Evolutionary conservation across 306 rosid species (phyloP), one percentile per base, ranked within the genome.

Genomic region (Malus orientalis): DNA sequence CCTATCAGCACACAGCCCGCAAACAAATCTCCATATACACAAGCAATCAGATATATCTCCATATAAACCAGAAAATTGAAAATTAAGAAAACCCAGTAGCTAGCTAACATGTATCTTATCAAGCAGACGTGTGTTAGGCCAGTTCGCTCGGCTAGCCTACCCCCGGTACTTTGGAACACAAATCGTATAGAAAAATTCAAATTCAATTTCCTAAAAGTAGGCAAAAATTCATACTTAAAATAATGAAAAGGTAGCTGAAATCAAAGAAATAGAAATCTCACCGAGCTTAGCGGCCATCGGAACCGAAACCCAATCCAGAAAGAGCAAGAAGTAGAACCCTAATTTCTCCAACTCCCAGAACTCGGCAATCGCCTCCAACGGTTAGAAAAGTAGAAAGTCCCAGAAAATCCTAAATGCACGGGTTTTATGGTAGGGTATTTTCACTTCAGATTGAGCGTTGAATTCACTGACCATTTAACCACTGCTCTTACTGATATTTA

Each of bases 231-330:
- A 8, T 8, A 67, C 23, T 4, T 12, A 22, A 16, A 3, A 22
- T 20, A 65, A 71, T 4, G 27, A 16, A 15, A 47, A 27, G 47
- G 47, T 25, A 18, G 30, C 68, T 11, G 40, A 32, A 33, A 53
- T 38, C 15, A 20, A 13, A 55, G 55, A 58, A 53, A 63, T 5
- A 13, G 27, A 78, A 74, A 74, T 44, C 81, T 70, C 75, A 81
- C 80, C 81, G 60, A 40, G 74, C 75, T 6, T 66, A 14, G 69
- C 6, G 71, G 71, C 9, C 68, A 66, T 33, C 53, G 82, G 78
- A 84, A 74, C n/a, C 67, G 58, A 79, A 84, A 77, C 83, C 92
- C 79, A 83, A 83, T 75, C 76, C 68, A 65, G 27, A 49, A 7
- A 74, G 45, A 36, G 32, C 69, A 19, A 23, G 23, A 54, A 73